Evolutionary conservation across 2,329 filamentous ascomycete genomes (phyloP).

Genomic region (Hawksworthiomyces lignivorus): DNA sequence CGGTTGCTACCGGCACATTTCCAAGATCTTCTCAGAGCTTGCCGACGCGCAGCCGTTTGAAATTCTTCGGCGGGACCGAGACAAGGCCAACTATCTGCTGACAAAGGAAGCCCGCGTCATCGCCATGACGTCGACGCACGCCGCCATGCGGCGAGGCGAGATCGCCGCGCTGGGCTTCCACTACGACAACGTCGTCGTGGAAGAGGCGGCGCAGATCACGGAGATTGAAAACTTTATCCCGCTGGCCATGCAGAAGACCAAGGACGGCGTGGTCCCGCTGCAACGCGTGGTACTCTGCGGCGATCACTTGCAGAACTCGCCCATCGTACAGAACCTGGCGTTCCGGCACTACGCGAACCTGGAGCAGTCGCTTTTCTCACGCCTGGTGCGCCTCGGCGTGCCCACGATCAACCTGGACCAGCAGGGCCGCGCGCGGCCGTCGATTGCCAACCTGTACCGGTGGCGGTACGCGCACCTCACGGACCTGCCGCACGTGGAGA

Average conservation of each 20-base stretch:
- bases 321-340: conserved; percentile 87
- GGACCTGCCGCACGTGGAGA: conserved; percentile 69
- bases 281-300: conserved; percentile 89
- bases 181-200: conserved; percentile 97
- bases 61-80: conserved; percentile 76
- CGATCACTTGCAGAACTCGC: conserved; percentile 94
- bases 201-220: conserved; percentile 96
- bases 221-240: conserved; percentile 97
- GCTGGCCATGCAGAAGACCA: conserved; percentile 78
- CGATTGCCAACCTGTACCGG: conserved; percentile 80
- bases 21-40: conserved; percentile 84
- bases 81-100: conserved; percentile 93
- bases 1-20: conserved; percentile 83
- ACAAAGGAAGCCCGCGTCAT: conserved; percentile 95
- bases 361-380: conserved; percentile 89
- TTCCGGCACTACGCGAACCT: conserved; percentile 94
- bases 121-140: conserved; percentile 98
- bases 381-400: conserved; percentile 85
- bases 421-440: conserved; percentile 83
- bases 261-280: conserved; percentile 63
- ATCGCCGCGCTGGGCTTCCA: conserved; percentile 90
- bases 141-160: conserved; percentile 85
- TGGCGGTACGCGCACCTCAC: conserved; percentile 84
- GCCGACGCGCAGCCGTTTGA: conserved; percentile 94
- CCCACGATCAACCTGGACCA: conserved; percentile 84